These are phyloP conservation scores for Diplocarpon mali DNA, from an alignment of 2,329 filamentous ascomycete species.

Conservation along the genomic window DNA sequence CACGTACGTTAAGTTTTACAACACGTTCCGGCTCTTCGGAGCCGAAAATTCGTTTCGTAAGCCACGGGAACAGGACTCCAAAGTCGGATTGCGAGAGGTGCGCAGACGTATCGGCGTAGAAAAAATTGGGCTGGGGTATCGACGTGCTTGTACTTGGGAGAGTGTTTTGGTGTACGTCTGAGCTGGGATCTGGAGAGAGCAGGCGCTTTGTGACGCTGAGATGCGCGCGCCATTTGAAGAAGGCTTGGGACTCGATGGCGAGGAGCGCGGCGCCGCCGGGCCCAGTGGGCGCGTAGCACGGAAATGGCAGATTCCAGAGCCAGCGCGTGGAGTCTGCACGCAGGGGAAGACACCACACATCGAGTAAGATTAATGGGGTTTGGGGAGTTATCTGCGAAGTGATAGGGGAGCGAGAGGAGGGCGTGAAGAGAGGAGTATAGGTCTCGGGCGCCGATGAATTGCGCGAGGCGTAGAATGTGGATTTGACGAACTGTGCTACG, in stretches of 20 bases:
- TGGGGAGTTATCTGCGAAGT: conserved; percentile 55
- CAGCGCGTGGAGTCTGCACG: conserved; percentile 49
- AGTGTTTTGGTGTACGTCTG: conserved; percentile 23
- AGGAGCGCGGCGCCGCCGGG: conserved; percentile 50
- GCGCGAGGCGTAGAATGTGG: conserved; percentile 51
- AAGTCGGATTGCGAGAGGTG: conserved; percentile 80
- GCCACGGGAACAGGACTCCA: conserved; percentile 67
- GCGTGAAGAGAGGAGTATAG: conserved; percentile 50
- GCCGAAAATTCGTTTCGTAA: conserved; percentile 47
- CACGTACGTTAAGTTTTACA: conserved; percentile 47
- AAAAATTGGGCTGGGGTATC: conserved; percentile 48
- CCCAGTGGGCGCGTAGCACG: conserved; percentile 45
- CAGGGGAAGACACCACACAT: conserved; percentile 72
- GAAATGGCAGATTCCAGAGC: conserved; percentile 63
- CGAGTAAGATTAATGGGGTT: conserved; percentile 58
- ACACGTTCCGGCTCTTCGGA: conserved; percentile 47
- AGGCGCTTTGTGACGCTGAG: conserved; percentile 56
- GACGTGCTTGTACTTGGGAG: not conserved
- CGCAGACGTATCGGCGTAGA: conserved; percentile 62
- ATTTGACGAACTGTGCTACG: conserved; percentile 67
- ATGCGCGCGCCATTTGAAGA: conserved; percentile 68
- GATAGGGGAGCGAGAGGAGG: conserved; percentile 43
- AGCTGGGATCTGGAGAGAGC: conserved; percentile 45
- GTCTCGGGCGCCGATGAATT: conserved; percentile 34
- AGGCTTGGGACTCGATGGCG: conserved; percentile 63